Percentiles rank a stretch among this genome's conserved stretches.
phyloP scores from a whole-genome alignment of 2,329 filamentous ascomycete species.

The Botrytis aclada region DNA sequence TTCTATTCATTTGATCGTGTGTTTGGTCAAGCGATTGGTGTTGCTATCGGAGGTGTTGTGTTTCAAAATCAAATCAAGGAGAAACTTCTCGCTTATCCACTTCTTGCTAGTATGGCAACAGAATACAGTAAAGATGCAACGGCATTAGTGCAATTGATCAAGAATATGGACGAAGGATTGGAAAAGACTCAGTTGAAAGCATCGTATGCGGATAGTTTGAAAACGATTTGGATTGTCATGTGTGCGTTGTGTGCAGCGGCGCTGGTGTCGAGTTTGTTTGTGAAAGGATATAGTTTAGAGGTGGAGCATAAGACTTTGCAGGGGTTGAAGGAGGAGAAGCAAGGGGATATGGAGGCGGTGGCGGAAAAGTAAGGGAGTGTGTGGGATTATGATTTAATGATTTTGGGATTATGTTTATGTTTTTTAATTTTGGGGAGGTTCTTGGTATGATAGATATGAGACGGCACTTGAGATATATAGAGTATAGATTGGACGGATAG shows the following conservation, averaged over 20 bases:
- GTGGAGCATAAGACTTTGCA: conserved; percentile 47
- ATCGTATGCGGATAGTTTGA: conserved; percentile 53
- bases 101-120: conserved; percentile 28
- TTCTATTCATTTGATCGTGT: conserved; percentile 66
- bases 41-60: conserved; percentile 64
- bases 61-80: conserved; percentile 59
- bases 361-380: neutral
- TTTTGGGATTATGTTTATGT: neutral
- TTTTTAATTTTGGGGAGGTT: neutral
- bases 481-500: neutral
- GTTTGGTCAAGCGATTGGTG: conserved; percentile 63
- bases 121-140: conserved; percentile 36
- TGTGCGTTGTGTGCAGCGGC: conserved; percentile 50
- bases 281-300: conserved; percentile 49
- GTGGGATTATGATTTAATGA: neutral
- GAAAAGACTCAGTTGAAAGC: conserved; percentile 46
- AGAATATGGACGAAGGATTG: conserved; percentile 34
- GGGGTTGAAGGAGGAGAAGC: conserved; percentile 44
- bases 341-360: conserved; percentile 21
- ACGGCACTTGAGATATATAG: neutral
- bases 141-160: conserved; percentile 32
- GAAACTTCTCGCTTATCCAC: conserved; percentile 30
- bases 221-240: conserved; percentile 55
- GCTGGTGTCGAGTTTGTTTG: conserved; percentile 48
- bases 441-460: neutral